phyloP scores from a whole-genome alignment of 2,329 filamentous ascomycete genomes.

The Huntiella abstrusa region DNA sequence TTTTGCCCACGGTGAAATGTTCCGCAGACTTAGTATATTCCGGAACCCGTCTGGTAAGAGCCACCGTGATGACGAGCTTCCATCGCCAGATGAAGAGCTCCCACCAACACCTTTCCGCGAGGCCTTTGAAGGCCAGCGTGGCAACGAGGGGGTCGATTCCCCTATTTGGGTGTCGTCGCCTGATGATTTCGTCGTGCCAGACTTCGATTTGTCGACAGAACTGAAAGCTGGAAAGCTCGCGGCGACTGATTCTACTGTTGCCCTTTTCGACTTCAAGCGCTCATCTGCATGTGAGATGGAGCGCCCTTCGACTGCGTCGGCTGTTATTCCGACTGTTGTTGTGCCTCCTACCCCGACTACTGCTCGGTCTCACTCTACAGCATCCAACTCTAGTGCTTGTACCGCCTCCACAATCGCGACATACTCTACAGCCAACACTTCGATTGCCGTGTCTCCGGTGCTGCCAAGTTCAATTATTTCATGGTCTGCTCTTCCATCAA shows the following conservation, averaged over 20 bases:
- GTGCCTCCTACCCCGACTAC: slow-evolving; percentile 3
- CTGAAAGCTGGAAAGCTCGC: no score
- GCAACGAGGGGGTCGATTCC: no score
- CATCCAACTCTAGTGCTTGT: slow-evolving; percentile 7
- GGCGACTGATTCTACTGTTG: background rate
- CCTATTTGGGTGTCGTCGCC: no score
- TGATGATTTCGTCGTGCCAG: no score
- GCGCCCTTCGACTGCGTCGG: slow-evolving; percentile 7
- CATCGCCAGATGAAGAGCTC: background rate
- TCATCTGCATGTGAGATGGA: background rate
- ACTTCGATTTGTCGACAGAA: no score
- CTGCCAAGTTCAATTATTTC: background rate
- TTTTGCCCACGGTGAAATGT: slow-evolving; percentile 10
- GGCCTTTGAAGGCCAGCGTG: background rate
- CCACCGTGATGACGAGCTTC: background rate
- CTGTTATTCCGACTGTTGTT: slow-evolving; percentile 1
- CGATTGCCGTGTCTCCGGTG: background rate
- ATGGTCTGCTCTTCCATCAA: no score
- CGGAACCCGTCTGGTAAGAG: slow-evolving; percentile 4
- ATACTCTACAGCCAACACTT: slow-evolving; percentile 8
- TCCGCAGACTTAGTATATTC: slow-evolving; percentile 9
- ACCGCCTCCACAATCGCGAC: slow-evolving; percentile 5
- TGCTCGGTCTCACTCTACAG: slow-evolving; percentile 9
- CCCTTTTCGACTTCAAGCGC: background rate
- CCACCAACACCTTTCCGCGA: background rate